Percentiles rank a stretch among this genome's conserved stretches.
Evolutionary conservation across 2,329 filamentous ascomycete genomes (phyloP).

Genomic region (Sporothrix globosa): DNA sequence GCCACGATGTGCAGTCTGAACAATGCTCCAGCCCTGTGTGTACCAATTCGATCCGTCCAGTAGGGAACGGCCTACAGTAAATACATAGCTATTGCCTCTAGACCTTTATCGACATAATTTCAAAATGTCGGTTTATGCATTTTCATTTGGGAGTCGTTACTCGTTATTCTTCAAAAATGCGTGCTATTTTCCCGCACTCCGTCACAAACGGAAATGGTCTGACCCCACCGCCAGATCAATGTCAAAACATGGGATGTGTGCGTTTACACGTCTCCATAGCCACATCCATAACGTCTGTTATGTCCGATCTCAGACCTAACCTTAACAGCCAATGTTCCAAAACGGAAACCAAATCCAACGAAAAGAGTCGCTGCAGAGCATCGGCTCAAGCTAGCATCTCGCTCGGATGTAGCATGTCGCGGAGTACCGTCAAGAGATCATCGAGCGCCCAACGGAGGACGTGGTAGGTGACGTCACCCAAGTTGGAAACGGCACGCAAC

Average conservation of each 20-base stretch:
- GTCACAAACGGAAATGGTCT: neutral
- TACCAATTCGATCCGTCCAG: neutral
- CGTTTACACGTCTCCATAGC: neutral
- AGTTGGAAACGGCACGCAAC: neutral
- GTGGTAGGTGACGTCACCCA: slow-evolving; percentile 25
- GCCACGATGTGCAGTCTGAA: neutral
- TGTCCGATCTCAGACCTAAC: neutral
- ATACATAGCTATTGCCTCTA: neutral
- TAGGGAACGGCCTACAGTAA: neutral
- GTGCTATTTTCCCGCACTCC: neutral
- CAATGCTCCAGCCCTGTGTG: neutral
- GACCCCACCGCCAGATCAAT: too few species aligned
- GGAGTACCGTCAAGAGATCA: slow-evolving; percentile 30
- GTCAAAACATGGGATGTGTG: neutral
- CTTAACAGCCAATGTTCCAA: neutral
- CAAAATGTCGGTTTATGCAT: neutral
- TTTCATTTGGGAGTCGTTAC: neutral
- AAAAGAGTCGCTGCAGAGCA: neutral
- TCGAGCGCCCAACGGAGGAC: slow-evolving; percentile 30
- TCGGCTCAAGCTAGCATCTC: slow-evolving; percentile 30
- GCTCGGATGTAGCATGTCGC: slow-evolving; percentile 31
- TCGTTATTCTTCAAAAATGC: neutral
- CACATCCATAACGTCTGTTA: neutral
- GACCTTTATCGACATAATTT: neutral
- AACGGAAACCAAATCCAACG: neutral